Conservation (phyloP, 495 filamentous ascomycete genomes). For the Penicillium pulvis region DNA sequence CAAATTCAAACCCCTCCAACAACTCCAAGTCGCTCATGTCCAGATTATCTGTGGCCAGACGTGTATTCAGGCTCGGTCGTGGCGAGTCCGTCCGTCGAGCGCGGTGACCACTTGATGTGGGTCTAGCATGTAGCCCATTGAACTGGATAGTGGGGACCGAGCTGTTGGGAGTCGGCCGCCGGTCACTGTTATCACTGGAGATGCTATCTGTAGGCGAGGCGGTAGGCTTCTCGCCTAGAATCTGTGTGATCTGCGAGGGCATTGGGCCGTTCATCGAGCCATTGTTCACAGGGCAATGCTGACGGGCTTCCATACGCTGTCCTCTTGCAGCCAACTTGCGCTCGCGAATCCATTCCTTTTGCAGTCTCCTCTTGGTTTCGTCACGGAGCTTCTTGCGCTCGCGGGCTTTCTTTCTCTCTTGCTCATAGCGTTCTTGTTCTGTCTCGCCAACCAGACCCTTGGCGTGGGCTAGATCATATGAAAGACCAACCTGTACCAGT, state of each 20-base stretch:
- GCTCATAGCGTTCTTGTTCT: conserved; percentile 59
- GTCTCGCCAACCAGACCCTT: conserved; percentile 71
- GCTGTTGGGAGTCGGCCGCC: conserved; percentile 17
- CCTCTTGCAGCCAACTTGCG: conserved; percentile 51
- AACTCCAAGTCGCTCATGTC: conserved; percentile 31
- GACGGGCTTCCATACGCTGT: conserved; percentile 34
- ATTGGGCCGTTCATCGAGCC: conserved; percentile 10
- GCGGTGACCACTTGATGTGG: conserved; percentile 14
- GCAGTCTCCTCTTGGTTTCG: conserved; percentile 44
- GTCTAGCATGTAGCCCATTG: conserved; percentile 28
- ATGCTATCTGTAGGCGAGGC: conserved; percentile 32
- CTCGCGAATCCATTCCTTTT: conserved; percentile 54
- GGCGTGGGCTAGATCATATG: conserved; percentile 82
- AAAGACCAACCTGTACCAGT: conserved; percentile 75
- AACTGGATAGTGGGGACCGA: conserved; percentile 37
- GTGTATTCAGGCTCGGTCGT: conserved; percentile 32
- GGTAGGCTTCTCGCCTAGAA: conserved; percentile 28
- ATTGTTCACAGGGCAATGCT: conserved; percentile 12
- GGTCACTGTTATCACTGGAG: conserved; percentile 25
- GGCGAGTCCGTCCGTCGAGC: conserved; percentile 23
- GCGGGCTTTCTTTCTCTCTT: conserved; percentile 46
- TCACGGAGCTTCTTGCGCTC: conserved; percentile 46
- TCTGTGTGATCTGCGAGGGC: conserved; percentile 22
- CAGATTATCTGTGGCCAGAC: conserved; percentile 25
- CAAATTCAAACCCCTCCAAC: conserved; percentile 51